phyloP scores from a whole-genome alignment of 805 yeast genomes.

The Saccharomycopsis sp. region DNA sequence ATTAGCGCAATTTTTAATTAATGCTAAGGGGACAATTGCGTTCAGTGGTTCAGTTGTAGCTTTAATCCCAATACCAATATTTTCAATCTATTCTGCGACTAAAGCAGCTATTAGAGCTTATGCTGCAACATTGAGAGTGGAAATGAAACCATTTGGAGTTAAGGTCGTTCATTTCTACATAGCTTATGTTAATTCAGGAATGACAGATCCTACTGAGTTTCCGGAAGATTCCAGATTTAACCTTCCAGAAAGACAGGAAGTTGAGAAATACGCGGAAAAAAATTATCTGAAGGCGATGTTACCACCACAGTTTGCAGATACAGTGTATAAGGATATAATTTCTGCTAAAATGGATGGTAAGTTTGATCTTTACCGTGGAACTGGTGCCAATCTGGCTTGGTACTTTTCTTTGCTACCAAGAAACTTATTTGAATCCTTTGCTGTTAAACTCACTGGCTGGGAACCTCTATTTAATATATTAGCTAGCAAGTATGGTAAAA shows the following conservation, averaged over 20 bases:
- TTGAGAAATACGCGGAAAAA: conserved; percentile 48
- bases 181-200: conserved; percentile 67
- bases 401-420: neutral
- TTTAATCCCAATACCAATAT: conserved; percentile 58
- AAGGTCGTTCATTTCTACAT: conserved; percentile 61
- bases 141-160: conserved; percentile 65
- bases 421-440: neutral
- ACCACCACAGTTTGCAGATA: conserved; percentile 14
- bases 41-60: conserved; percentile 74
- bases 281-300: conserved; percentile 33
- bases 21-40: conserved; percentile 58
- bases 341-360: neutral
- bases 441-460: no score
- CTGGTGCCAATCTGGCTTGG: conserved; percentile 28
- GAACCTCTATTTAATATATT: no score
- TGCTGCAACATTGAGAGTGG: conserved; percentile 54
- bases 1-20: conserved; percentile 47
- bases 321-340: conserved; percentile 28
- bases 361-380: conserved; percentile 41
- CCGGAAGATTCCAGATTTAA: conserved; percentile 47
- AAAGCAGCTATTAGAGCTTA: conserved; percentile 74
- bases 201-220: conserved; percentile 53
- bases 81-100: conserved; percentile 54
- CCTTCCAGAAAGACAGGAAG: conserved; percentile 54
- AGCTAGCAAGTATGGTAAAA: no score